Conservation (phyloP, 306 rosid species). For the Oxytropis ochrocephala region DNA sequence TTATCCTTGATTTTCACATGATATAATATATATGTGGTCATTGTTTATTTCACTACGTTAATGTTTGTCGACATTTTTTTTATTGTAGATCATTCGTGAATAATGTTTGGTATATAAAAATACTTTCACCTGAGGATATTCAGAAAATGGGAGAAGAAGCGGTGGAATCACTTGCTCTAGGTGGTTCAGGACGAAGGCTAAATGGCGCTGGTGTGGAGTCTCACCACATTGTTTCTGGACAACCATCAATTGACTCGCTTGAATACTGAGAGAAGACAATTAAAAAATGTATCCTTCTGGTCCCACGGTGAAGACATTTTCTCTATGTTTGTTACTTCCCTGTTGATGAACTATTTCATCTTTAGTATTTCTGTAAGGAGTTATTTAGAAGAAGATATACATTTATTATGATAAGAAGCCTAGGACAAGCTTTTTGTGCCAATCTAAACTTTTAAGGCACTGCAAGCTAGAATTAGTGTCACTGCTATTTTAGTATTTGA, state of each 20-base stretch:
- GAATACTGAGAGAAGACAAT: constrained; percentile 42
- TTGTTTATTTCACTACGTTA: background rate
- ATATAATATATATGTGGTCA: background rate
- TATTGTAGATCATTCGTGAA: constrained; percentile 67
- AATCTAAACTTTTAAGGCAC: constrained; percentile 12
- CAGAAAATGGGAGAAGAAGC: constrained; percentile 75
- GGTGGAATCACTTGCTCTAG: constrained; percentile 46
- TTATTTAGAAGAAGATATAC: constrained; percentile 11
- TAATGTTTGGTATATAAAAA: constrained; percentile 80
- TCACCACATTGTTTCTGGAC: constrained; percentile 52
- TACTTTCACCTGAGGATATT: constrained; percentile 78
- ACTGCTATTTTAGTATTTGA: constrained; percentile 25
- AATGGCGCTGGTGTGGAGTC: constrained; percentile 39
- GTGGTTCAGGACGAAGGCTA: constrained; percentile 46
- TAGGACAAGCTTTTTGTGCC: constrained; percentile 34
- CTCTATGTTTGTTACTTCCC: constrained; percentile 7
- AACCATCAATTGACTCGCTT: constrained; percentile 60
- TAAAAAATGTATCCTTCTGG: constrained; percentile 5
- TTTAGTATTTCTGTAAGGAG: constrained; percentile 14
- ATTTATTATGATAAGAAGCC: constrained; percentile 18
- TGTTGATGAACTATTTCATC: constrained; percentile 8
- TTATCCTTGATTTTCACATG: background rate
- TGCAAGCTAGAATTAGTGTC: constrained; percentile 24
- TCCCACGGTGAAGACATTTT: constrained; percentile 17
- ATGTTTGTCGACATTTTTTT: background rate